Base-by-base conservation (phyloP, 768 basidiomycete species). In the Rhodocollybia butyracea region DNA sequence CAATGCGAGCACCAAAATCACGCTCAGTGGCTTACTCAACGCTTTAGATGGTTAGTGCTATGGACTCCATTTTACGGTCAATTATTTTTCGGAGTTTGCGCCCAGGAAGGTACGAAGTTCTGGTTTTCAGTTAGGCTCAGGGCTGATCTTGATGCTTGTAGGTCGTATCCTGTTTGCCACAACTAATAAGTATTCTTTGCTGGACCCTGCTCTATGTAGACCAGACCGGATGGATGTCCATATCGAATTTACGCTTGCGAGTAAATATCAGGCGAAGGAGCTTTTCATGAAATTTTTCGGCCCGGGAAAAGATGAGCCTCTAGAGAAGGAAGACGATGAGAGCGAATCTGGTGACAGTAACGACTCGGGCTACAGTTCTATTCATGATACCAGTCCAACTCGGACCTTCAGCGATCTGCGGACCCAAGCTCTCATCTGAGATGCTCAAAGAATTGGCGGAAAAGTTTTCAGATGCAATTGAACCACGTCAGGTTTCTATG, bases 181-280 rank as follows among this genome's bases (percentile, higher is more conserved):
- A 3, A 89, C 88, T 1, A 91, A 92, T 72, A 82, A 85, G 60
- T 88, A 86, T 66, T 64, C 68, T 7, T 71, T 80, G 1, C 81
- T 93, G 26, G 90, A 91, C 61, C 77, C 86, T 2, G 91, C 90
- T 1, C 76, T 92, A 24, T 81, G 79, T 61, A 83, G 90, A 40
- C 86, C 89, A 1, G 90, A 91, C 24, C 83, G 90, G 12, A 85
- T 92, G 83, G 89, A 92, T 64, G 64, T 91, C 19, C 86, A 89
- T 60, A 71, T 92, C 55, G 84, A 90, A 64, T 91, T 91, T 70
- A 81, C 80, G 62, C 75, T 84, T n/a, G 86, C 90, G 13, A 88
- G 84, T 64, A 77, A 71, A 56, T 82, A 78, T 69, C 89, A 91
- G 60, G 85, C 84, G 2, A 68, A 68, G 32, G 82, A 85, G 62